Evolutionary conservation across 495 filamentous ascomycete species (phyloP), one percentile per base, ranked within the genome.

Genomic region (Aspergillus sclerotioniger): DNA sequence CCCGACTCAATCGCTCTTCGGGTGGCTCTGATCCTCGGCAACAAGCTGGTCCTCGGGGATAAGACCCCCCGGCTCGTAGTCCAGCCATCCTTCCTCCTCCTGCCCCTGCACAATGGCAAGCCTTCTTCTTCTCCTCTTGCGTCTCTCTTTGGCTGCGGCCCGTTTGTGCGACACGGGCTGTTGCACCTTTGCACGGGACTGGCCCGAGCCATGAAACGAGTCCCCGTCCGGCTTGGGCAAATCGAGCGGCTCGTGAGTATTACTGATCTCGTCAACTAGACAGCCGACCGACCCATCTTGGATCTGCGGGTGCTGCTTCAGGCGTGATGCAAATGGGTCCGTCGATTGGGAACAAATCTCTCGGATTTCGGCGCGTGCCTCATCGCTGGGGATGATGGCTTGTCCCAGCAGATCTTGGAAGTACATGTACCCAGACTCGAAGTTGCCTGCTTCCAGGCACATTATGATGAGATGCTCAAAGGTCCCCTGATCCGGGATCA

Each of bases 391-490:
- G 2, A 21, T 21, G 19, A 60, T 63, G 0, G 65, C 65, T 16
- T 71, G 70, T 29, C 68, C 65, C 9, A 64, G 32, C 33, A 78
- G 57, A 54, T 79, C 75, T 35, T 69, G 54, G 46, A 74, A 66
- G 56, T 79, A 79, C 65, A 72, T 69, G 56, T 67, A 71, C 3
- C 68, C 75, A 3, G 76, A 76, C 43, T 64, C 53, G 61, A 67
- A 73, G 43, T 77, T 77, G 3, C 66, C 68, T 2, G 71, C 73
- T 15, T 74, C 65, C 15, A 87, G 60, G 63, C 87, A 90, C 57
- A 88, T 80, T 17, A 87, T 70, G 39, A 93, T 82, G 16, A 95
- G 66, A 28, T 80, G 73, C 61, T 93, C 87, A 62, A 90, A 90
- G 2, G 87, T 90, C 41, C 75, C 60, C 16, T 66, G 62, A 52